Conservation (phyloP, 2,329 filamentous ascomycete genomes). For the Alternaria metachromatica region DNA sequence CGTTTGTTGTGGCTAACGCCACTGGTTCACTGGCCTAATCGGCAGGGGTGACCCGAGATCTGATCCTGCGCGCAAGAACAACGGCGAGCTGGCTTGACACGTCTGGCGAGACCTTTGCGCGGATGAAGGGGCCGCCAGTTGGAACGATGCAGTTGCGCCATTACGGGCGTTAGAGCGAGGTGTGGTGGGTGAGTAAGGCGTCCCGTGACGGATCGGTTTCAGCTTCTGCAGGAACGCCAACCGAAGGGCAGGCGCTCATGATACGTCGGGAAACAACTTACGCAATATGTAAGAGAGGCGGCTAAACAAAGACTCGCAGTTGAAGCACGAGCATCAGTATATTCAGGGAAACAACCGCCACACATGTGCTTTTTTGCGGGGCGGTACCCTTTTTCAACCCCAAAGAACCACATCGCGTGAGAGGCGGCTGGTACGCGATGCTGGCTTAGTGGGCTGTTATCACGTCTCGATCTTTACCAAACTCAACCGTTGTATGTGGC, state of each 20-base stretch:
- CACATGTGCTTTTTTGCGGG: slow-evolving; percentile 14
- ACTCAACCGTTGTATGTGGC: not conserved
- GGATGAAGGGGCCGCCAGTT: slow-evolving; percentile 5
- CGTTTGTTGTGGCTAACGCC: slow-evolving; percentile 39
- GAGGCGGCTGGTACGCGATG: slow-evolving; percentile 11
- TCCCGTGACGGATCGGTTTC: slow-evolving; percentile 15
- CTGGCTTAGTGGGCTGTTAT: slow-evolving; percentile 16
- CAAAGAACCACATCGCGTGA: not conserved
- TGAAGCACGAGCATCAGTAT: not conserved
- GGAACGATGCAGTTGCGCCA: slow-evolving; percentile 6
- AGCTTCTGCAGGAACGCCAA: slow-evolving; percentile 28
- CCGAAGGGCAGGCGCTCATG: slow-evolving; percentile 17
- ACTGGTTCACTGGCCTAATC: slow-evolving; percentile 10
- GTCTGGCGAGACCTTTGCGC: slow-evolving; percentile 17
- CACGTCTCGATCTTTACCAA: not conserved
- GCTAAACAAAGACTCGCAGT: slow-evolving; percentile 1
- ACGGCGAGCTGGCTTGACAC: slow-evolving; percentile 26
- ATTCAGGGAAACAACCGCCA: slow-evolving; percentile 3
- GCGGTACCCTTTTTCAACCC: slow-evolving; percentile 4
- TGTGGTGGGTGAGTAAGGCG: not conserved
- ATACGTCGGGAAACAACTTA: slow-evolving; percentile 5
- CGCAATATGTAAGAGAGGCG: slow-evolving; percentile 9
- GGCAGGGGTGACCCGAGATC: slow-evolving; percentile 29
- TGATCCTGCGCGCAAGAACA: slow-evolving; percentile 19
- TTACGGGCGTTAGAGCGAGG: slow-evolving; percentile 3